A percentile compares a stretch with the other conserved stretches of the same genome.
phyloP scores from a whole-genome alignment of 306 rosid genomes.

The Parietaria judaica region DNA sequence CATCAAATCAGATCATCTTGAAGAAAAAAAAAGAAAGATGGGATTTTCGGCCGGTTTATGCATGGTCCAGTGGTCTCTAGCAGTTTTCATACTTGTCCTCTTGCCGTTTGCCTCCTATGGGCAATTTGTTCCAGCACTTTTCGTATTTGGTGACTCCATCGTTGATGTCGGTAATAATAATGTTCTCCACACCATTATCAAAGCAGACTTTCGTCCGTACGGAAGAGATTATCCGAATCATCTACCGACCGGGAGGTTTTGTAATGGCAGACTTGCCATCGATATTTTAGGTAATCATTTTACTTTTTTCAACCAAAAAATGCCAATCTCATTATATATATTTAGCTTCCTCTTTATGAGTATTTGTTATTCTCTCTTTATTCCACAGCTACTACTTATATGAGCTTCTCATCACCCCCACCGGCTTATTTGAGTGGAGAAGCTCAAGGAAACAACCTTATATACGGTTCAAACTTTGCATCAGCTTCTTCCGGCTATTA shows the following conservation, averaged over 20 bases:
- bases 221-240: constrained; percentile 56
- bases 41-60: constrained; percentile 14
- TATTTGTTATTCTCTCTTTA: background rate
- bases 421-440: constrained; percentile 25
- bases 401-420: constrained; percentile 34
- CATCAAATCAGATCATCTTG: too few relatives aligned
- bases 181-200: constrained; percentile 24
- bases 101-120: constrained; percentile 26
- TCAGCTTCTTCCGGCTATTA: constrained; percentile 61
- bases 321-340: background rate
- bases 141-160: constrained; percentile 67
- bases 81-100: constrained; percentile 17
- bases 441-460: constrained; percentile 23
- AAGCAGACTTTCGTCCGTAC: constrained; percentile 60
- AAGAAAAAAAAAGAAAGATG: constrained; percentile 6
- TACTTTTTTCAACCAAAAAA: too few relatives aligned
- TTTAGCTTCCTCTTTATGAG: background rate
- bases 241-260: constrained; percentile 57
- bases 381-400: constrained; percentile 25
- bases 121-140: constrained; percentile 61
- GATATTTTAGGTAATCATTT: constrained; percentile 42
- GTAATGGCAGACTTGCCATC: constrained; percentile 59
- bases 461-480: constrained; percentile 53
- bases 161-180: constrained; percentile 72
- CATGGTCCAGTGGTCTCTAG: constrained; percentile 19